Conservation (phyloP, 108 stramenopile species). For the Nannochloropsis salina region DNA sequence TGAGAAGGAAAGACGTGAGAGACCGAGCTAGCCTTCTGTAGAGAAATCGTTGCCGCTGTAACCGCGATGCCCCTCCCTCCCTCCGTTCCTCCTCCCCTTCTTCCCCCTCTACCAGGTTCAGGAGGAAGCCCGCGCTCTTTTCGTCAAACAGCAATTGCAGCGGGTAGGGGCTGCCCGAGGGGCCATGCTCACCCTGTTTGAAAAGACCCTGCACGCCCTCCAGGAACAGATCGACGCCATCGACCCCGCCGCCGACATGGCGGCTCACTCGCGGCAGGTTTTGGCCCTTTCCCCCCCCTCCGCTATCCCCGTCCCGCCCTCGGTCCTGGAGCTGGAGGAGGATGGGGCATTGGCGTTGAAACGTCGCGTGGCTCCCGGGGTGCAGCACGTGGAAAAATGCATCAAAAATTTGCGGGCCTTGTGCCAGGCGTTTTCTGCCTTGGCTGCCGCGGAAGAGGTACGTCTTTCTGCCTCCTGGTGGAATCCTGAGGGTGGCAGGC, state of each 20-base stretch:
- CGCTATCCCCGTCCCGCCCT: background rate
- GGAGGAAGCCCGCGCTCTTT: background rate
- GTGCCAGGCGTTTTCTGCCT: background rate
- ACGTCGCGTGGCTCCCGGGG: background rate
- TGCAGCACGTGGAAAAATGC: slow-evolving; percentile 7
- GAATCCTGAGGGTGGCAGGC: too few species aligned
- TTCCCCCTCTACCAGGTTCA: background rate
- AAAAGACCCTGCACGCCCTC: background rate
- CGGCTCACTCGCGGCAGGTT: background rate
- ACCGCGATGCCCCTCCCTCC: background rate
- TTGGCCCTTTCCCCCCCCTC: background rate
- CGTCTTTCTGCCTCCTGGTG: too few species aligned
- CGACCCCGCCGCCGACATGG: background rate
- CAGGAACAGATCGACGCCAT: background rate
- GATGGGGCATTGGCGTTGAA: background rate
- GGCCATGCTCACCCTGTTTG: background rate
- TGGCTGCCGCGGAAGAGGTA: slow-evolving; percentile 2
- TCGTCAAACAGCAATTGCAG: slow-evolving; percentile 13
- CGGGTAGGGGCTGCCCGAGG: background rate
- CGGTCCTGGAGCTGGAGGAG: background rate
- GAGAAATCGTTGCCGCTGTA: background rate
- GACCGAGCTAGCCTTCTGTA: too few species aligned
- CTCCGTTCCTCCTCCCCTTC: background rate
- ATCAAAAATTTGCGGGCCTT: background rate
- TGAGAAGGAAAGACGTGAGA: background rate